Conservation (phyloP, 2,329 filamentous ascomycete species). For the Aspergillus flavus region DNA sequence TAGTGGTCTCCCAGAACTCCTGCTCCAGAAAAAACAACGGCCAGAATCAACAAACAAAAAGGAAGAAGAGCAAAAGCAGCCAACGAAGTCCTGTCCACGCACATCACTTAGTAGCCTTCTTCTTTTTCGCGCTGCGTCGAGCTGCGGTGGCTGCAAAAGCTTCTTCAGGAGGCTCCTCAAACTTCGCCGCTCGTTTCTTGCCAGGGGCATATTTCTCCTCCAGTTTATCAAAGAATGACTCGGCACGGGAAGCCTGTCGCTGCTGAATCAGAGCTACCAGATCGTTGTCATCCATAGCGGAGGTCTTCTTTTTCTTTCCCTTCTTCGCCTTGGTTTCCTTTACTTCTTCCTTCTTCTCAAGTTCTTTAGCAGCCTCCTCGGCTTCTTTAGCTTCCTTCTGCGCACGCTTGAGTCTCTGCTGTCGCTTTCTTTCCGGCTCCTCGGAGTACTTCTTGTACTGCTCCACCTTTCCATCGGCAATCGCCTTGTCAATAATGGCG, state of each 20-base stretch:
- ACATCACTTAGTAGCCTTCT: slow-evolving; percentile 26
- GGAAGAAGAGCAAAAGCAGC: slow-evolving; percentile 1
- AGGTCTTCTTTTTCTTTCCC: slow-evolving; percentile 15
- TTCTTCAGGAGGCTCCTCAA: slow-evolving; percentile 65
- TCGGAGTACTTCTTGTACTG: slow-evolving; percentile 69
- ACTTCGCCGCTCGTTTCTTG: slow-evolving; percentile 45
- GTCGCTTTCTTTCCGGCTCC: slow-evolving; percentile 68
- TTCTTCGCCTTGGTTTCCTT: slow-evolving; percentile 46
- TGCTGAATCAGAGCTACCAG: slow-evolving; percentile 75
- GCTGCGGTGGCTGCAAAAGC: slow-evolving; percentile 52
- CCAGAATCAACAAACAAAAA: slow-evolving; percentile 4
- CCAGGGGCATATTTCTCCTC: slow-evolving; percentile 72
- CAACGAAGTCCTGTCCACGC: neutral
- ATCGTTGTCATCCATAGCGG: slow-evolving; percentile 41
- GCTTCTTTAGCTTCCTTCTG: slow-evolving; percentile 72
- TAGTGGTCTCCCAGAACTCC: neutral
- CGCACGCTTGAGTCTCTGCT: slow-evolving; percentile 63
- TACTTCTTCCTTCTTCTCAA: slow-evolving; percentile 61
- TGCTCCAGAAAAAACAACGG: neutral
- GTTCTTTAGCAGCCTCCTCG: slow-evolving; percentile 71
- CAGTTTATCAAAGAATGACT: slow-evolving; percentile 69
- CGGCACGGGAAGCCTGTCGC: slow-evolving; percentile 65
- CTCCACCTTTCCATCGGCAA: slow-evolving; percentile 68
- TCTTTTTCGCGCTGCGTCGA: slow-evolving; percentile 44
- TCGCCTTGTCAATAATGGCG: slow-evolving; percentile 77